Evolutionary conservation across 179 eudicot genomes (phyloP), one percentile per base, ranked within the genome.

Genomic region (Nepenthes alata): DNA sequence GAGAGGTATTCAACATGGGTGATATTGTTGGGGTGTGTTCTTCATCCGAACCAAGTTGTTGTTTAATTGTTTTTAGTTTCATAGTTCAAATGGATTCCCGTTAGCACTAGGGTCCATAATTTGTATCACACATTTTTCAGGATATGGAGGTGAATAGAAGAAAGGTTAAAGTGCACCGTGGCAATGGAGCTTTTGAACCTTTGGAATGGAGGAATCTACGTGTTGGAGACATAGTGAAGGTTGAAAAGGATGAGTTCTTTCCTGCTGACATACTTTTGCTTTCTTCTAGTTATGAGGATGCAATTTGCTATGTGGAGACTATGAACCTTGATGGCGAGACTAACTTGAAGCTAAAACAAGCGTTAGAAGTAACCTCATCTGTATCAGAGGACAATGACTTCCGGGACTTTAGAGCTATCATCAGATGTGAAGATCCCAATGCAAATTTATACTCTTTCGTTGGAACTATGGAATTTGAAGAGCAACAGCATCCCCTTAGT

Each of bases 241-340:
- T 91, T 44, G 78, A 82, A 74, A 91, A 88, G 47, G 88, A 91
- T 52, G 84, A 88, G 56, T 91, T 91, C 79, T 91, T 91, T 70
- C 97, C 97, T 9, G 85, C 97, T 15, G 97, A 91, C 71, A 80
- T 91, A 52, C 68, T 88, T 39, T 71, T 91, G 67, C 91, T 91
- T 62, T 81, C 97, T 1, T 91, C 97, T 36, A 84, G 94, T 67
- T 85, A 83, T 51, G 96, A 91, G 47, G 97, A 91, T 57, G 88
- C 82, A 1, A 72, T 85, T 8, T 91, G 96, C 76, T 91, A 91
- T 55, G 95, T 91, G 11, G 97, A 91, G 68, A 91, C 97, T 16
- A 91, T 84, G 97, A 91, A 91, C 62, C 96, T 91, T 62, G 97
- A 91, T 67, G 97, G 97, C 11, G 97, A 91, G 66, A 91, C 97